These are phyloP conservation scores for Fusarium temperatum DNA, from an alignment of 2,329 filamentous ascomycete species.

Conservation along the genomic window DNA sequence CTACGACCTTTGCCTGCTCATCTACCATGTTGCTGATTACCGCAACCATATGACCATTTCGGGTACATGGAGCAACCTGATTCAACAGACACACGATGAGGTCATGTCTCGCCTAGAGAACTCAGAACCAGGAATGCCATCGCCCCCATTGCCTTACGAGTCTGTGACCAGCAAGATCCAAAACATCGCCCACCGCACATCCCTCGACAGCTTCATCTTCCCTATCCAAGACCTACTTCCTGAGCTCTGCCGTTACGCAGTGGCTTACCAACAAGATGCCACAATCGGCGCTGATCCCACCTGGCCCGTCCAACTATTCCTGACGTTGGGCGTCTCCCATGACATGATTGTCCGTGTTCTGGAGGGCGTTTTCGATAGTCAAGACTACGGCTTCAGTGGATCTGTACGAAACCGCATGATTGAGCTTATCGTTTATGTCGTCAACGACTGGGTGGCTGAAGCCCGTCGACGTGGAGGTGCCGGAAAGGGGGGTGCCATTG, in stretches of 20 bases:
- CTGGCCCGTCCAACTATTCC: conserved; percentile 67
- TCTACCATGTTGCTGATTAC: conserved; percentile 92
- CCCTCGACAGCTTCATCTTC: conserved; percentile 73
- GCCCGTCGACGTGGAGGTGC: conserved; percentile 57
- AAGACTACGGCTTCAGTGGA: conserved; percentile 67
- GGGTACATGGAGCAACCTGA: conserved; percentile 83
- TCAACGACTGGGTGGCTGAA: conserved; percentile 61
- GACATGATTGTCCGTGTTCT: conserved; percentile 65
- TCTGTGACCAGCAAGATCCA: conserved; percentile 71
- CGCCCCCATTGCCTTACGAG: conserved; percentile 72
- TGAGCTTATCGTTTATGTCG: conserved; percentile 62
- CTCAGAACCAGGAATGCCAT: conserved; percentile 51
- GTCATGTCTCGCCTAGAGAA: conserved; percentile 55
- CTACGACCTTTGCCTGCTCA: conserved; percentile 91
- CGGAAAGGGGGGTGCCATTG: conserved; percentile 51
- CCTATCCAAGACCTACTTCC: conserved; percentile 69
- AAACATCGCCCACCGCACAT: conserved; percentile 71
- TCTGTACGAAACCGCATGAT: conserved; percentile 59
- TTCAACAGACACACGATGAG: conserved; percentile 75
- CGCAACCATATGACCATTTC: conserved; percentile 86
- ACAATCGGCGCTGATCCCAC: conserved; percentile 65
- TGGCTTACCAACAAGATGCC: conserved; percentile 66
- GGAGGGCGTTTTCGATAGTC: conserved; percentile 66
- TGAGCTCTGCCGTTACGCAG: conserved; percentile 69
- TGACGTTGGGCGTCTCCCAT: conserved; percentile 64